Conservation (phyloP, 257 asterid genomes). For the Buddleja alternifolia region DNA sequence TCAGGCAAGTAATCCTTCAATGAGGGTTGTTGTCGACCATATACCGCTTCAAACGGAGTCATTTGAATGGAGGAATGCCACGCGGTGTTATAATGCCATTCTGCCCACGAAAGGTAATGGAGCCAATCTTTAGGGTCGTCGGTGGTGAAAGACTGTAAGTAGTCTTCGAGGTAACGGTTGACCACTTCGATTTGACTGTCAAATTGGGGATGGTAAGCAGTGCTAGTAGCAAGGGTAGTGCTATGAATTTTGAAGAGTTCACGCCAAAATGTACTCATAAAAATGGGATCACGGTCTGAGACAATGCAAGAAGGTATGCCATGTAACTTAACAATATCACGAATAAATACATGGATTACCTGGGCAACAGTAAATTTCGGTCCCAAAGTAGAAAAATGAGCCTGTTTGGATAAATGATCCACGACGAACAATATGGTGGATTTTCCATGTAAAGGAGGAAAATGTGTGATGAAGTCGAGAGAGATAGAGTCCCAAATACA, state of each 20-base stretch:
- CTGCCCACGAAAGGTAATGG: neutral
- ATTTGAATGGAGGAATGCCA: neutral
- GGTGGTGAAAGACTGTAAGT: neutral
- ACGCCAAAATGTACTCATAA: neutral
- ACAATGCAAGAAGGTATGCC: neutral
- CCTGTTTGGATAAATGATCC: too few species aligned
- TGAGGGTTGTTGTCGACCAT: neutral
- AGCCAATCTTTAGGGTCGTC: neutral
- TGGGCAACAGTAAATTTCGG: too few species aligned
- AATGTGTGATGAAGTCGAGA: too few species aligned
- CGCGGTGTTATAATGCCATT: neutral
- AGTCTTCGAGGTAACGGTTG: neutral
- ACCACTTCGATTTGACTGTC: neutral
- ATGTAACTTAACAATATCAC: neutral
- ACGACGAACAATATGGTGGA: too few species aligned
- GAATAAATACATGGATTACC: neutral
- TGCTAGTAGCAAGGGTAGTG: neutral
- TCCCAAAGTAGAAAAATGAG: too few species aligned
- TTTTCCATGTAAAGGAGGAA: too few species aligned
- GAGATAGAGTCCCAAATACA: too few species aligned
- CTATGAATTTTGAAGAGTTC: neutral
- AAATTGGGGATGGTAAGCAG: neutral
- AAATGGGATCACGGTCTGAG: neutral
- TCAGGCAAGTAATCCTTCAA: too few species aligned
- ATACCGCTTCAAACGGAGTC: neutral